These are phyloP conservation scores for Colletotrichum kahawae DNA, from an alignment of 2,329 filamentous ascomycete species.

Conservation along the genomic window DNA sequence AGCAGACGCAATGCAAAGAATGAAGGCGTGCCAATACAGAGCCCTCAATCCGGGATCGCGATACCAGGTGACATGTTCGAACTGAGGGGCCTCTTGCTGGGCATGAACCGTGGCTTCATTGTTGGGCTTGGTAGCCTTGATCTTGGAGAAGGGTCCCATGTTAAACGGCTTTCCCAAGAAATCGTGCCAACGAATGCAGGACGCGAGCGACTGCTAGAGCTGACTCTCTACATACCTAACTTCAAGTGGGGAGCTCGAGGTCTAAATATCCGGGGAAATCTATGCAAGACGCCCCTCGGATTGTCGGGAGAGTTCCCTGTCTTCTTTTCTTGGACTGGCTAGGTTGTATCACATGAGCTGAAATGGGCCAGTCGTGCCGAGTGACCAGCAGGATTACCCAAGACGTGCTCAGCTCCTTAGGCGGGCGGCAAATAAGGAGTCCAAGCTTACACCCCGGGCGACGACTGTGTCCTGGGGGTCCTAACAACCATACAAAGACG, in stretches of 20 bases:
- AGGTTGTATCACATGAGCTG: not conserved
- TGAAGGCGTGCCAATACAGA: constrained; percentile 57
- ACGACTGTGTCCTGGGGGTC: not conserved
- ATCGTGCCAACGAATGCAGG: accelerated
- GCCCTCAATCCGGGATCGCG: constrained; percentile 59
- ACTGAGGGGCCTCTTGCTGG: constrained; percentile 52
- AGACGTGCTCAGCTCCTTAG: too few species aligned
- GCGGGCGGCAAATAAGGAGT: not conserved
- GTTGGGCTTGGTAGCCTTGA: constrained; percentile 8
- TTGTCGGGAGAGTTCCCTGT: not conserved
- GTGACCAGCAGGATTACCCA: not conserved
- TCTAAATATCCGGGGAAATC: not conserved
- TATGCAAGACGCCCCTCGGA: not conserved
- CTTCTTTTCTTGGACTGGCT: not conserved
- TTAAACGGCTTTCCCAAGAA: not conserved
- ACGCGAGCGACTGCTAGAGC: not conserved
- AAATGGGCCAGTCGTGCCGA: not conserved
- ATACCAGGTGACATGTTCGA: constrained; percentile 56
- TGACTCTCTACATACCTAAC: not conserved
- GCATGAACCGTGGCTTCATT: constrained; percentile 27
- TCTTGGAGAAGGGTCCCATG: not conserved
- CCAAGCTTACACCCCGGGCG: not conserved
- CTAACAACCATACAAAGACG: not conserved
- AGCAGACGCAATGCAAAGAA: constrained; percentile 59
- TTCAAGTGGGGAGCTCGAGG: not conserved